A percentile compares a stretch with the other conserved stretches of the same genome.
Conservation (phyloP, 2,329 filamentous ascomycete species). For the Aspergillus sp. region DNA sequence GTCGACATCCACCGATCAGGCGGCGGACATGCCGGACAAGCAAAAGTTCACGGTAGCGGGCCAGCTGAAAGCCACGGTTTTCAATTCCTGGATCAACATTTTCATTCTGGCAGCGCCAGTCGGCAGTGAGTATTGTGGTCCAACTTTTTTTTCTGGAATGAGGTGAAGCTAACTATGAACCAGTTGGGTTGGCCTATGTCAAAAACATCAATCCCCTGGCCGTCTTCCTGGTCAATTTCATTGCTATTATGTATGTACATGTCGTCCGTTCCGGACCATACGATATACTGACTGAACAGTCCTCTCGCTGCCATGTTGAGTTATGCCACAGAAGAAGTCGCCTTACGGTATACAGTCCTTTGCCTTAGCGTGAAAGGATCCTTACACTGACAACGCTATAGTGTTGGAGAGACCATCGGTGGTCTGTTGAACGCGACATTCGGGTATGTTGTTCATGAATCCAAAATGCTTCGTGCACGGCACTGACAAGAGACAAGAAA, state of each 20-base stretch:
- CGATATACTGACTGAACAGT: constrained; percentile 11
- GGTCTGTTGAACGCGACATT: constrained; percentile 87
- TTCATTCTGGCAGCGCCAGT: constrained; percentile 69
- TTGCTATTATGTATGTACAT: constrained; percentile 62
- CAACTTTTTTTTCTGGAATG: background rate
- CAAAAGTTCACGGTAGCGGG: constrained; percentile 31
- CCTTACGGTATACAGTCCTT: constrained; percentile 33
- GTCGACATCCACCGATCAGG: background rate
- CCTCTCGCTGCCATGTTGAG: constrained; percentile 79
- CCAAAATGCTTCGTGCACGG: too few species aligned
- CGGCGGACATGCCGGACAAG: constrained; percentile 18
- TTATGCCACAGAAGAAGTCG: constrained; percentile 85
- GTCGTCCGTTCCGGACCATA: background rate
- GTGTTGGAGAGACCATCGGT: constrained; percentile 73
- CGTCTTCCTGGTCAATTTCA: constrained; percentile 83
- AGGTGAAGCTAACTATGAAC: constrained; percentile 9
- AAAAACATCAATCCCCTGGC: constrained; percentile 48
- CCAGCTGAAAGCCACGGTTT: constrained; percentile 56
- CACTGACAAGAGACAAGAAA: constrained; percentile 44
- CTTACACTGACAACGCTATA: constrained; percentile 5
- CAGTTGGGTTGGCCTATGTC: constrained; percentile 60
- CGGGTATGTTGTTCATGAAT: constrained; percentile 38
- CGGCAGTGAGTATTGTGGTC: constrained; percentile 44
- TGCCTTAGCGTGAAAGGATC: background rate
- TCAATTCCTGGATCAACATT: constrained; percentile 81